Evolutionary conservation across 805 yeast genomes (phyloP).

Genomic region (Spathaspora sp.): DNA sequence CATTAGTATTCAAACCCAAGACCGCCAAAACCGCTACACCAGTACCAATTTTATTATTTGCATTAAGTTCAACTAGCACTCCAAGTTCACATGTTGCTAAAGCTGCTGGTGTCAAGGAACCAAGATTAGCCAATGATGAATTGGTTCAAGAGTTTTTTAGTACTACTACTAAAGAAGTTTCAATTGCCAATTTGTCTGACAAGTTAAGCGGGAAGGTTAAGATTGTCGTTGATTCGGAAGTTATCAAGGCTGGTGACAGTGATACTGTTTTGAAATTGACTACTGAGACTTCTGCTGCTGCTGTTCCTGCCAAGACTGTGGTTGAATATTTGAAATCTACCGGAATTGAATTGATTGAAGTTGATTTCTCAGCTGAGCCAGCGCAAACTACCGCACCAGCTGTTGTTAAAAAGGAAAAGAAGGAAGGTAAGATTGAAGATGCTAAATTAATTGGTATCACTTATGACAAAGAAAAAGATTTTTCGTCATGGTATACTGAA

Average conservation of each 20-base stretch:
- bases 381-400: constrained; percentile 26
- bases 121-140: constrained; percentile 83
- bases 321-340: constrained; percentile 45
- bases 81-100: constrained; percentile 64
- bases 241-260: constrained; percentile 33
- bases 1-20: constrained; percentile 87
- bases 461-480: constrained; percentile 86
- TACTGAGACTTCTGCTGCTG: constrained; percentile 50
- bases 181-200: constrained; percentile 48
- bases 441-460: constrained; percentile 95
- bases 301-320: constrained; percentile 45
- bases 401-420: constrained; percentile 26
- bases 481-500: constrained; percentile 97
- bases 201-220: constrained; percentile 54
- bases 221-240: constrained; percentile 53
- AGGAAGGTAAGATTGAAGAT: constrained; percentile 63
- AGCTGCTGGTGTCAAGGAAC: constrained; percentile 72
- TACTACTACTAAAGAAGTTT: constrained; percentile 56
- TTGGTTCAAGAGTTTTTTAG: constrained; percentile 63
- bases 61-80: constrained; percentile 66
- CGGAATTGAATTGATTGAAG: constrained; percentile 48
- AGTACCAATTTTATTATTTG: constrained; percentile 77
- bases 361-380: constrained; percentile 50
- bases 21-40: constrained; percentile 79
- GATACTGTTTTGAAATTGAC: constrained; percentile 41